Evolutionary conservation across 2,329 filamentous ascomycete genomes (phyloP).

Genomic region (Cladosporium phlei): DNA sequence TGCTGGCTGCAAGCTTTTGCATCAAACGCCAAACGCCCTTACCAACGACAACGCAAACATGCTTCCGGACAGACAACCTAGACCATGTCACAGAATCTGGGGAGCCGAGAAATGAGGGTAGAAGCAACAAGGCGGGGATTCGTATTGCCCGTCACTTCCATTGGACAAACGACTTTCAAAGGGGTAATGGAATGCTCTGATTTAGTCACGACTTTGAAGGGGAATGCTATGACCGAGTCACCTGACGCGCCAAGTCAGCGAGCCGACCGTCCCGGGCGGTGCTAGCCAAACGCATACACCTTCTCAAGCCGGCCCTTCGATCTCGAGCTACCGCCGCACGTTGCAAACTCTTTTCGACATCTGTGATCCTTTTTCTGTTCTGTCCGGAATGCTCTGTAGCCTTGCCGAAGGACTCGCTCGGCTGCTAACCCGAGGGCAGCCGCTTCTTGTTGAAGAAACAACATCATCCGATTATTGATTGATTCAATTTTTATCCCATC

Average conservation of each 20-base stretch:
- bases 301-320: conserved; percentile 1
- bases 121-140: not conserved
- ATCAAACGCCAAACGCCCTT: not conserved
- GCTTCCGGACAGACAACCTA: no score
- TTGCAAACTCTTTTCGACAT: not conserved
- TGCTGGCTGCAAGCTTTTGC: conserved; percentile 7
- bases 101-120: conserved; percentile 4
- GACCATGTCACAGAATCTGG: conserved; percentile 7
- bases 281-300: not conserved
- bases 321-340: conserved; percentile 2
- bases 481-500: no score
- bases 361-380: no score
- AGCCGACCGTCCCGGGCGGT: not conserved
- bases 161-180: not conserved
- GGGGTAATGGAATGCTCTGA: conserved; percentile 4
- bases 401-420: not conserved
- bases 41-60: no score
- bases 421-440: conserved; percentile 12
- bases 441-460: no score
- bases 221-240: no score
- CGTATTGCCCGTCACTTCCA: conserved; percentile 4
- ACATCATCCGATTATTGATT: no score
- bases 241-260: not conserved
- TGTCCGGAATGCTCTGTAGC: no score
- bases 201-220: conserved; percentile 6